Percentiles rank a stretch among this genome's conserved stretches.
Evolutionary conservation across 331 rosid species (phyloP).

Genomic region (Dryas integrifolia): DNA sequence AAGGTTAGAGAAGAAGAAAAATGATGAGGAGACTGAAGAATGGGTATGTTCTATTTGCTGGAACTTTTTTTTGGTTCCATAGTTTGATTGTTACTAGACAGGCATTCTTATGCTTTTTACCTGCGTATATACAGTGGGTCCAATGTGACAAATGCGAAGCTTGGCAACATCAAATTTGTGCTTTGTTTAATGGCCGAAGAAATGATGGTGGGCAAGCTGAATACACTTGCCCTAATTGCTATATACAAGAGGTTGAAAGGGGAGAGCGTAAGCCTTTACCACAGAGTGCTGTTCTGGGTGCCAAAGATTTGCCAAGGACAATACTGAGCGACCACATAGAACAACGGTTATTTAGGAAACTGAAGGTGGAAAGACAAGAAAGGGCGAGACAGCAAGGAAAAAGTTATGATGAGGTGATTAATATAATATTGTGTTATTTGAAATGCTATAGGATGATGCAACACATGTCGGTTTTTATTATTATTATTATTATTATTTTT

Average conservation of each 20-base stretch:
- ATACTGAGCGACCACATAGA: constrained; percentile 88
- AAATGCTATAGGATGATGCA: background rate
- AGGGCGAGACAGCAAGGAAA: constrained; percentile 85
- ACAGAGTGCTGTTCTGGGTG: constrained; percentile 96
- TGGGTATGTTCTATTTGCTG: constrained; percentile 56
- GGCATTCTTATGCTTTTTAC: constrained; percentile 27
- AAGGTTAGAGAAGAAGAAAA: constrained; percentile 91
- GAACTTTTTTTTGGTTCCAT: constrained; percentile 4
- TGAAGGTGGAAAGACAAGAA: constrained; percentile 72
- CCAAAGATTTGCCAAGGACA: constrained; percentile 91
- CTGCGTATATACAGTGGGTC: constrained; percentile 71
- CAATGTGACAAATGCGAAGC: constrained; percentile 99
- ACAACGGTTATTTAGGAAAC: constrained; percentile 59
- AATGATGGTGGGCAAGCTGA: constrained; percentile 98
- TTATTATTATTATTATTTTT: background rate
- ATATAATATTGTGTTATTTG: background rate
- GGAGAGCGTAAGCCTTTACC: constrained; percentile 97
- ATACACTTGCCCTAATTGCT: constrained; percentile 95
- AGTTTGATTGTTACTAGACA: constrained; percentile 18
- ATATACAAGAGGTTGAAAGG: constrained; percentile 75
- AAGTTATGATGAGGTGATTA: constrained; percentile 81
- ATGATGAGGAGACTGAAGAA: constrained; percentile 98
- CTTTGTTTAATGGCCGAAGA: constrained; percentile 90
- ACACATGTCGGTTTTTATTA: background rate
- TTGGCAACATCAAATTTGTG: constrained; percentile 99